These are phyloP conservation scores for Collybia mongolica DNA, from an alignment of 768 basidiomycete species.

Conservation along the genomic window DNA sequence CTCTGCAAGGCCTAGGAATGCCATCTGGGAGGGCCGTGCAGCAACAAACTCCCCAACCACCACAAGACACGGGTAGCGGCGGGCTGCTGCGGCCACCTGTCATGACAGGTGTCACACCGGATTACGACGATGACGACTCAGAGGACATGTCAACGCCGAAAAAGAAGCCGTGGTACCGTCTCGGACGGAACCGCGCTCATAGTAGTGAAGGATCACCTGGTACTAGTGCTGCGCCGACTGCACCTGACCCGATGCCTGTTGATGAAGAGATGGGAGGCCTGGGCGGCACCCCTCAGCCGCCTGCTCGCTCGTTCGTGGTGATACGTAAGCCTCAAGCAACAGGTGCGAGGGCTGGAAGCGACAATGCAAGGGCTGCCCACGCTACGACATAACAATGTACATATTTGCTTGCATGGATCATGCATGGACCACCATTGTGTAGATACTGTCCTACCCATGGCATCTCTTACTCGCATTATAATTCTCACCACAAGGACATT, in stretches of 20 bases:
- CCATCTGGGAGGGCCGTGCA: constrained; percentile 8
- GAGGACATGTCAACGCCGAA: constrained; percentile 42
- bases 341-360: constrained; percentile 12
- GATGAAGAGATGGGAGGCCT: constrained; percentile 34
- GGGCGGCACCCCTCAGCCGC: constrained; percentile 32
- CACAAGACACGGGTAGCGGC: constrained; percentile 19
- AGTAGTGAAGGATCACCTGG: constrained; percentile 52
- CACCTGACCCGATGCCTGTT: constrained; percentile 20
- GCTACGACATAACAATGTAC: constrained; percentile 11
- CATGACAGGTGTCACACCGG: constrained; percentile 16
- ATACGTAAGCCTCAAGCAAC: constrained; percentile 57
- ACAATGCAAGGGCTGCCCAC: constrained; percentile 4
- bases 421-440: neutral
- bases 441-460: neutral
- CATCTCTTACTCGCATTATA: neutral
- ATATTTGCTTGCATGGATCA: constrained; percentile 6
- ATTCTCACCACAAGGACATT: neutral
- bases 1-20: constrained; percentile 8
- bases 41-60: constrained; percentile 15
- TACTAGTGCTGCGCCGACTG: constrained; percentile 18
- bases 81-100: constrained; percentile 19
- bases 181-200: constrained; percentile 57
- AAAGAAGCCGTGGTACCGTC: constrained; percentile 72
- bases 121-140: constrained; percentile 41
- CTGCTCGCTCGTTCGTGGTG: constrained; percentile 65